Evolutionary conservation across 2,329 filamentous ascomycete species (phyloP), one percentile per base, ranked within the genome.

Genomic region (Didymella sp.): DNA sequence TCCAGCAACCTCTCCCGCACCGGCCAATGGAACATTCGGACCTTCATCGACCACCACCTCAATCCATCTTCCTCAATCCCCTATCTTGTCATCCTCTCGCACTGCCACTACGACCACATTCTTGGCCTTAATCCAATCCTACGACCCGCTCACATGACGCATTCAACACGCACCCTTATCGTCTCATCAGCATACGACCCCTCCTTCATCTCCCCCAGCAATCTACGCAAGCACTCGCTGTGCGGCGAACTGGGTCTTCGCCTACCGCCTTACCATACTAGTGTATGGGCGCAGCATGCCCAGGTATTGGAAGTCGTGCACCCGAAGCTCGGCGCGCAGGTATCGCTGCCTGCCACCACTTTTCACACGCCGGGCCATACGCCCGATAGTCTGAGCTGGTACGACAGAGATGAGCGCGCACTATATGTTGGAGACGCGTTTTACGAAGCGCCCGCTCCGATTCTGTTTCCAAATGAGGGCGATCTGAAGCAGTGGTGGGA

Each of bases 101-200:
- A 61, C 30, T 61, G 59, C 44, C 59, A 59, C 48, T 61, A 59
- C 47, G 56, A 61, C 33, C 59, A 59, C 41, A 59, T 61, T 44
- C 59, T 61, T 12, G 59, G 56, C 7, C 48, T 61, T 4, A 21
- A 27, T 1, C 46, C 51, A 7, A 38, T 61, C 17, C 52, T 56
- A 3, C 40, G 22, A 9, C 52, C 45, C 3, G 40, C 31, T 4
- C 43, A 50, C 41, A n/a, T 9, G 12, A 28, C 40, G 2, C 47
- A 51, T 25, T 45, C 47, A 8, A 8, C 42, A 3, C 33, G 24
- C 37, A 42, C 40, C 9, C 40, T 40, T 1, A 51, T 56, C 17
- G 19, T 31, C 2, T 56, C 53, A 1, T 56, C 53, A 13, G 31
- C 33, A 21, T 33, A 51, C 21, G 17, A 12, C 8, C 53, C 33